A percentile compares a stretch with the other conserved stretches of the same genome.
Conservation (phyloP, 176 grass and related monocot species). For the Chloris gayana region DNA sequence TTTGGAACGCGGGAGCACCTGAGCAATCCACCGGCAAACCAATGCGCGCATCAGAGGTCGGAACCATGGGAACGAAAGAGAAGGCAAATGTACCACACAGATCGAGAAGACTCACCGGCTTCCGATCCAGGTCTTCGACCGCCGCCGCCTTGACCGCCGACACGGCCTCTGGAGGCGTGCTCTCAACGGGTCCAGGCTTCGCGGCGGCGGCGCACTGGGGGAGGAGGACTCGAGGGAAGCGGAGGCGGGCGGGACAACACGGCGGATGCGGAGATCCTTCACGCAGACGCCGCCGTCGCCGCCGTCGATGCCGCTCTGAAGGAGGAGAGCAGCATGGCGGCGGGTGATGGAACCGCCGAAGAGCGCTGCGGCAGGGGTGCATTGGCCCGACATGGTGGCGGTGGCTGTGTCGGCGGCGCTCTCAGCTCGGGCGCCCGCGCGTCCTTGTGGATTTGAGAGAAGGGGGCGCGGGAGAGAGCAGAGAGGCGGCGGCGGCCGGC, state of each 20-base stretch:
- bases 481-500: neutral
- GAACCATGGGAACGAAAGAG: neutral
- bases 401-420: neutral
- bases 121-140: constrained; percentile 20
- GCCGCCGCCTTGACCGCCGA: neutral
- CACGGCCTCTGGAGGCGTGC: constrained; percentile 29
- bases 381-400: constrained; percentile 34
- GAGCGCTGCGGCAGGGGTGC: constrained; percentile 1
- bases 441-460: neutral
- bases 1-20: constrained; percentile 47
- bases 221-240: constrained; percentile 24
- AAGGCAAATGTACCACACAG: neutral
- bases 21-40: neutral
- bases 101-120: constrained; percentile 33
- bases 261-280: constrained; percentile 71
- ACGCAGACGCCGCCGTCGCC: constrained; percentile 3
- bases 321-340: constrained; percentile 36
- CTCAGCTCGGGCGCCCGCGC: neutral
- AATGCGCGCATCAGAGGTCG: neutral
- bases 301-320: neutral
- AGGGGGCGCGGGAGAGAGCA: constrained; percentile 1
- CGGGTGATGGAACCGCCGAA: constrained; percentile 22
- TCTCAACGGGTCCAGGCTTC: constrained; percentile 20
- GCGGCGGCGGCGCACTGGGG: neutral
- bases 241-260: constrained; percentile 59